Percentiles rank a stretch among this genome's conserved stretches.
phyloP scores from a whole-genome alignment of 1,139 yeast species.

The Hanseniaspora uvarum region DNA sequence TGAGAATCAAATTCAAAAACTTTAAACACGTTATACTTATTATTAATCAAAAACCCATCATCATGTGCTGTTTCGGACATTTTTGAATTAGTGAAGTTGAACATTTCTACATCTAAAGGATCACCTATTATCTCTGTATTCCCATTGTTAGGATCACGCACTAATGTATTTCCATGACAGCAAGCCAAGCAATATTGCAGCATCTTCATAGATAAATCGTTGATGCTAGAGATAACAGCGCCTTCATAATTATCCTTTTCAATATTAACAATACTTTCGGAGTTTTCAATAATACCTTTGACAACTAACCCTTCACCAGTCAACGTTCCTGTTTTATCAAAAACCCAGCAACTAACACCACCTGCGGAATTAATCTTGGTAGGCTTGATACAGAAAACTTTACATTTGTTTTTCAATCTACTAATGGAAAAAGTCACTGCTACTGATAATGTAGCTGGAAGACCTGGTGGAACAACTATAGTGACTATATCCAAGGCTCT shows the following conservation, averaged over 20 bases:
- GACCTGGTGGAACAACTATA: constrained; percentile 95
- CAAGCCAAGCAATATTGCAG: constrained; percentile 49
- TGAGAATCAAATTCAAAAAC: constrained; percentile 80
- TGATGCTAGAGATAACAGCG: constrained; percentile 32
- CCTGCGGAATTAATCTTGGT: constrained; percentile 92
- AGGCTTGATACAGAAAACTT: constrained; percentile 82
- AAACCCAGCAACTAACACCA: constrained; percentile 76
- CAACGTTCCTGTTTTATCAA: constrained; percentile 94
- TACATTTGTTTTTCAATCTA: constrained; percentile 51
- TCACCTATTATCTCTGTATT: constrained; percentile 55
- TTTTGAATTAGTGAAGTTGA: constrained; percentile 71
- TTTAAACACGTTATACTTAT: constrained; percentile 39
- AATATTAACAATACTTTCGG: constrained; percentile 36
- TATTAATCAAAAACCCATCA: constrained; percentile 29
- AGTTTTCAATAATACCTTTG: constrained; percentile 66
- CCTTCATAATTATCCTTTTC: constrained; percentile 26
- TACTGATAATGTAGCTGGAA: constrained; percentile 92
- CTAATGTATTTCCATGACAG: constrained; percentile 75
- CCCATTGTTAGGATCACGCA: constrained; percentile 48
- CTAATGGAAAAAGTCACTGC: constrained; percentile 88
- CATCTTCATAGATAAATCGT: constrained; percentile 25
- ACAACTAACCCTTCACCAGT: constrained; percentile 96
- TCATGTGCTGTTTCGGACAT: constrained; percentile 48
- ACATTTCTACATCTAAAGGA: constrained; percentile 88
- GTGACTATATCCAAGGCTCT: constrained; percentile 91